These are phyloP conservation scores for Cucurbita maxima DNA, from an alignment of 306 rosid species.

Conservation along the genomic window DNA sequence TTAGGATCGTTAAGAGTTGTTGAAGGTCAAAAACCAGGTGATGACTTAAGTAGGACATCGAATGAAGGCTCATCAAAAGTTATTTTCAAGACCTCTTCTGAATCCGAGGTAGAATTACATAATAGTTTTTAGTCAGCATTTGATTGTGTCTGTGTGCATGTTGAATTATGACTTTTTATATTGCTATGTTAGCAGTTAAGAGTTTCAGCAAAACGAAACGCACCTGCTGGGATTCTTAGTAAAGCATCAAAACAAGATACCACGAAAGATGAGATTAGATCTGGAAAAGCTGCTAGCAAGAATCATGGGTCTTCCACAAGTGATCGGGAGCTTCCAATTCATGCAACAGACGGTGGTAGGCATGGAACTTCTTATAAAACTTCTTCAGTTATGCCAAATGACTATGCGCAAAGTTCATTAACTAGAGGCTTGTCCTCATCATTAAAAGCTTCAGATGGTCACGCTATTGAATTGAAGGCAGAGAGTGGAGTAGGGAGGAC, in stretches of 20 bases:
- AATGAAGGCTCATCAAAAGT: conserved; percentile 52
- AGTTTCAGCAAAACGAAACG: conserved; percentile 47
- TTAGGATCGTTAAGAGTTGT: conserved; percentile 47
- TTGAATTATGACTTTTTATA: conserved; percentile 4
- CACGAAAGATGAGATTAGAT: conserved; percentile 62
- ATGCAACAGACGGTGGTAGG: conserved; percentile 47
- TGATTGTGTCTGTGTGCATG: neutral
- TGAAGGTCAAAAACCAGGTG: conserved; percentile 56
- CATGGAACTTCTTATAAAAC: conserved; percentile 22
- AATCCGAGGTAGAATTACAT: conserved; percentile 49
- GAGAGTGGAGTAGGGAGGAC: conserved; percentile 50
- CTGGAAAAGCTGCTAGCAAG: conserved; percentile 54
- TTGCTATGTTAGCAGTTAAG: conserved; percentile 46
- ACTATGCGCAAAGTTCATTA: conserved; percentile 30
- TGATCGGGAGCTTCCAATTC: conserved; percentile 50
- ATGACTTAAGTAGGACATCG: conserved; percentile 37
- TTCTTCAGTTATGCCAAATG: conserved; percentile 42
- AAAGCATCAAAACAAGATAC: conserved; percentile 67
- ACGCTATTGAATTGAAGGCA: conserved; percentile 50
- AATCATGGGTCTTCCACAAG: conserved; percentile 32
- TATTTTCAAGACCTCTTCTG: conserved; percentile 25
- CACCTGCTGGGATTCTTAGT: conserved; percentile 38
- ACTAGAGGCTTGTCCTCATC: conserved; percentile 37
- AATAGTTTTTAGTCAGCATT: neutral
- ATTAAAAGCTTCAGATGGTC: conserved; percentile 28